Base-by-base conservation (phyloP, 2,329 filamentous ascomycete genomes). In the Aspergillus ibericus region DNA sequence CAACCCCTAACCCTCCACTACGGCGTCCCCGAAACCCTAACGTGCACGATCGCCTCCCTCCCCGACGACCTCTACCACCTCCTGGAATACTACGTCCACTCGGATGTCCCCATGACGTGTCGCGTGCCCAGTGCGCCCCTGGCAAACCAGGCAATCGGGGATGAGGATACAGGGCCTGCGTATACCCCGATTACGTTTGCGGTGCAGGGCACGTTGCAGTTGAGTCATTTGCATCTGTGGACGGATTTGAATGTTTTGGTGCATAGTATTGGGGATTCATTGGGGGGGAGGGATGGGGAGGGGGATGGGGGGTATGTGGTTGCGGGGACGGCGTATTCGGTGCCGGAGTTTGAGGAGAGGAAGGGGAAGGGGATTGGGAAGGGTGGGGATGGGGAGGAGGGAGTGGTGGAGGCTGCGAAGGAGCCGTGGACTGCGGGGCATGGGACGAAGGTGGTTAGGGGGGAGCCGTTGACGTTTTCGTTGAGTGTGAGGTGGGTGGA, bases 11-110 rank as follows among this genome's bases (percentile, higher is more conserved):
- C 95, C 69, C 88, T 99, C 73, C 84, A 86, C 74, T 98, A 96
- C 79, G 93, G 93, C 73, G 78, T 90, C 66, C 75, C 76, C 46
- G 74, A 78, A 74, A 92, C 96, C 48, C 77, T 85, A 61, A 81
- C 77, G 44, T 81, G 80, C 68, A 80, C 84, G 47, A 80, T 83
- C 59, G 74, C 77, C 58, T 75, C 76, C 29, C 78, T 83, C 9
- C 77, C 82, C 29, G 84, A 85, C 60, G 75, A 82, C 2, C 76
- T 82, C 35, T 81, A 85, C 64, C 84, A 86, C 66, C 69, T 84
- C 22, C 63, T 83, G 42, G 72, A 98, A 79, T 98, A 97, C 83
- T 98, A 98, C 83, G 88, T 98, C 75, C 95, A 98, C 82, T 92
- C 90, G 80, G 95, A 99, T 77, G 93, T 92, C 16, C 95, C 95